These are phyloP conservation scores for Candolleomyces aberdarensis DNA, from an alignment of 768 basidiomycete genomes.

Conservation along the genomic window DNA sequence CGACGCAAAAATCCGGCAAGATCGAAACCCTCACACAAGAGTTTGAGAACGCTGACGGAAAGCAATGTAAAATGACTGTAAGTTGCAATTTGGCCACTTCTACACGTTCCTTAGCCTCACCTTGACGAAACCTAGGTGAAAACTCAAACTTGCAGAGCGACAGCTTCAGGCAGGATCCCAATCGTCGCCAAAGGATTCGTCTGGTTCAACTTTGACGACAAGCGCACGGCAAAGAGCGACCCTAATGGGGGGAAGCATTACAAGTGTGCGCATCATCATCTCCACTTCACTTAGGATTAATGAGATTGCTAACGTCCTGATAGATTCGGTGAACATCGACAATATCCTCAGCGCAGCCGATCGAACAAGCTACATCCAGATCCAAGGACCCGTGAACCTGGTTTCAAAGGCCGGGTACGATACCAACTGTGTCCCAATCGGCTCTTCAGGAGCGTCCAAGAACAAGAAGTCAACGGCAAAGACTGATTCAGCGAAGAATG, in stretches of 20 bases:
- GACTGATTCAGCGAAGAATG: background rate
- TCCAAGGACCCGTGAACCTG: constrained; percentile 3
- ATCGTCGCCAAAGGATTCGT: constrained; percentile 12
- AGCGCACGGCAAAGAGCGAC: constrained; percentile 6
- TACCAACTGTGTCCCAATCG: background rate
- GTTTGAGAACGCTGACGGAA: background rate
- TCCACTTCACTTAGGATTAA: background rate
- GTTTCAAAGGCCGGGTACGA: background rate
- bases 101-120: background rate
- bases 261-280: constrained; percentile 1
- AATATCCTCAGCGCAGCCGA: constrained; percentile 4
- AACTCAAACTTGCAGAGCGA: constrained; percentile 7
- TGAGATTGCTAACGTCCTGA: background rate
- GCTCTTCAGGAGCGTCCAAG: background rate
- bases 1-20: background rate
- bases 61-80: background rate
- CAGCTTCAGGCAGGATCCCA: constrained; percentile 7
- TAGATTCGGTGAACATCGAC: constrained; percentile 9
- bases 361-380: constrained; percentile 5
- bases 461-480: background rate
- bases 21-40: background rate
- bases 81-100: background rate
- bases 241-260: constrained; percentile 8
- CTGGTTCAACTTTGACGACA: constrained; percentile 16
- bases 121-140: background rate